Evolutionary conservation across 495 filamentous ascomycete genomes (phyloP).

Genomic region (Neurospora africana): DNA sequence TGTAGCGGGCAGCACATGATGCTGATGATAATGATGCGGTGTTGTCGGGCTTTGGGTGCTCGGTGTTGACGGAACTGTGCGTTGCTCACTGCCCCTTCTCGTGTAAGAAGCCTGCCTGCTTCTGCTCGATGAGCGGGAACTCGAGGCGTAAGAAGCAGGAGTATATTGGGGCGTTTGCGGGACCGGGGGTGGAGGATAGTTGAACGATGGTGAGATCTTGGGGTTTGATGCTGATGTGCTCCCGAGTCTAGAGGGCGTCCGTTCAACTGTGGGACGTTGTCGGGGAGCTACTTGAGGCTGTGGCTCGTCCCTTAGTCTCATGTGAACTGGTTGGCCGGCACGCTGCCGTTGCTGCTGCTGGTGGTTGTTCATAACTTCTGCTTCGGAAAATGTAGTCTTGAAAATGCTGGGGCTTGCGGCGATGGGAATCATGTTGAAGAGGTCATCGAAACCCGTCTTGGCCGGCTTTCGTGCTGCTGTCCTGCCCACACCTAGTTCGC

Average conservation of each 20-base stretch:
- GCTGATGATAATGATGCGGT: not conserved
- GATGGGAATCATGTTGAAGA: constrained; percentile 14
- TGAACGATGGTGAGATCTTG: not conserved
- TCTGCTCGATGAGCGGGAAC: not conserved
- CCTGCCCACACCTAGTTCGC: not conserved
- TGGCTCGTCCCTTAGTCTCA: constrained; percentile 8
- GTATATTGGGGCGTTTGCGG: not conserved
- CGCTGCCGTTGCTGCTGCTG: not conserved
- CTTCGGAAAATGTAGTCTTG: not conserved
- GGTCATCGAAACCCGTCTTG: not conserved
- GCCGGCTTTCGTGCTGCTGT: not conserved
- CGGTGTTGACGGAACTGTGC: not conserved
- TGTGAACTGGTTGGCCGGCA: constrained; percentile 3
- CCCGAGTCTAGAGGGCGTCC: constrained; percentile 39
- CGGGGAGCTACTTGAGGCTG: constrained; percentile 37
- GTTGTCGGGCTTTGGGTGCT: not conserved
- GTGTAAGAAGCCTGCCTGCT: not conserved
- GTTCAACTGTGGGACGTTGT: constrained; percentile 39
- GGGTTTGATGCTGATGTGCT: constrained; percentile 29
- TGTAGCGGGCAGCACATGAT: not conserved
- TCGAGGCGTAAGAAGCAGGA: not conserved
- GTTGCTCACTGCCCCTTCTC: not conserved
- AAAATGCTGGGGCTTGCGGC: constrained; percentile 22
- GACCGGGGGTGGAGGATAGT: not conserved
- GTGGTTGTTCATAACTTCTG: not conserved